These are phyloP conservation scores for Pistacia integerrima DNA, from an alignment of 345 rosid species.

Conservation along the genomic window DNA sequence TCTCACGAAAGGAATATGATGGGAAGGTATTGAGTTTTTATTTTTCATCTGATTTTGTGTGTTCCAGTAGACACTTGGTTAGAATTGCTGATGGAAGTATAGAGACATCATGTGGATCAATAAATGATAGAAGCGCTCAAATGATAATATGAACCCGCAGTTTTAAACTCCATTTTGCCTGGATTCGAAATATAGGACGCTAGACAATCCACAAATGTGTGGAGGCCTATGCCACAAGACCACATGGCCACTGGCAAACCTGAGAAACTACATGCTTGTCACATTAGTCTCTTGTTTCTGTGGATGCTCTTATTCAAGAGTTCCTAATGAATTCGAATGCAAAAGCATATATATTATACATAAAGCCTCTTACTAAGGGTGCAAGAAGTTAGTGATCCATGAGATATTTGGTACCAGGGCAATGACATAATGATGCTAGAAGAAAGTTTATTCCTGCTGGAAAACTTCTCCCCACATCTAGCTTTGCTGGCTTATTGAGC, in stretches of 20 bases:
- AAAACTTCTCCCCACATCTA: not conserved
- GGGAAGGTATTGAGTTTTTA: slow-evolving; percentile 54
- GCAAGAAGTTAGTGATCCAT: not conserved
- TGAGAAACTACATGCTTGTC: not conserved
- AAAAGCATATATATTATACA: not conserved
- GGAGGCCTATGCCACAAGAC: not conserved
- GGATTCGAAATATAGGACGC: no score
- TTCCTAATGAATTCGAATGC: not conserved
- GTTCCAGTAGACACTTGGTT: no score
- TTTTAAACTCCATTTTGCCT: no score
- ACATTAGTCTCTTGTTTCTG: not conserved
- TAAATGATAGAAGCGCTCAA: no score
- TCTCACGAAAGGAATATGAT: slow-evolving; percentile 65
- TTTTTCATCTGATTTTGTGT: no score
- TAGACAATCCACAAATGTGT: no score
- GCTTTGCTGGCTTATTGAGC: not conserved
- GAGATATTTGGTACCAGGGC: not conserved
- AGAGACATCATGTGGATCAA: not conserved
- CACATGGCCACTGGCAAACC: not conserved
- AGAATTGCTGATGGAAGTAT: no score
- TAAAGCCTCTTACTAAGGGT: not conserved
- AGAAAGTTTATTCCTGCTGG: not conserved
- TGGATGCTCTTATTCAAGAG: not conserved
- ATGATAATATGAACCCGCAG: no score
- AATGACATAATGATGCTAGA: not conserved